Percentiles rank a stretch among this genome's conserved stretches.
Conservation (phyloP, 495 filamentous ascomycete species). For the Penicillium longicatenatum region DNA sequence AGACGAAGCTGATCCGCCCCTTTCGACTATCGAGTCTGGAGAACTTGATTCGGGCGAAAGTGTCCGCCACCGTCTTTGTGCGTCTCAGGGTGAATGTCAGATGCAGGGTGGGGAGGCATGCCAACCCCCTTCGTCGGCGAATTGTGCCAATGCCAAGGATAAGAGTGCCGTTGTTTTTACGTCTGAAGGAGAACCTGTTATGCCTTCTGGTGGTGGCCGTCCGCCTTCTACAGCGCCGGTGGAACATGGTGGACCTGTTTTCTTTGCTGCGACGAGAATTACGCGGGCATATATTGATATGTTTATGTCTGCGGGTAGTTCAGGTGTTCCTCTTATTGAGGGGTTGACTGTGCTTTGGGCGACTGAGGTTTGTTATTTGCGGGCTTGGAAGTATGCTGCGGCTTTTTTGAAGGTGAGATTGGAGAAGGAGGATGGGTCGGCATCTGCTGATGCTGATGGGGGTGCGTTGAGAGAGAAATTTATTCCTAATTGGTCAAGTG, state of each 20-base stretch:
- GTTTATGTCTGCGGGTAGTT: constrained; percentile 52
- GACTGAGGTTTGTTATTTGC: constrained; percentile 66
- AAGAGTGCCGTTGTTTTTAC: neutral
- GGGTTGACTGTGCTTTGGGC: constrained; percentile 73
- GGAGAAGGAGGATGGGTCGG: constrained; percentile 8
- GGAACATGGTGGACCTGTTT: constrained; percentile 14
- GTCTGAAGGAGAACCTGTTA: constrained; percentile 4
- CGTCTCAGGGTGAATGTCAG: constrained; percentile 28
- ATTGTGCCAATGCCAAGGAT: neutral
- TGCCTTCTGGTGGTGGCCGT: neutral
- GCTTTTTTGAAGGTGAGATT: constrained; percentile 27
- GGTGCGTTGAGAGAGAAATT: constrained; percentile 63
- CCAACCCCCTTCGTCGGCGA: neutral
- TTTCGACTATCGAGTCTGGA: neutral
- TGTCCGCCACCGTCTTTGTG: constrained; percentile 16
- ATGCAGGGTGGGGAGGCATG: constrained; percentile 22
- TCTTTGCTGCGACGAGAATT: constrained; percentile 40
- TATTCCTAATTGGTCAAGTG: constrained; percentile 67
- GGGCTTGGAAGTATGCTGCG: constrained; percentile 60
- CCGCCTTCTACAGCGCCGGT: constrained; percentile 20
- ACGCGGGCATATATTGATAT: constrained; percentile 57
- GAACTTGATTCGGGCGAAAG: neutral
- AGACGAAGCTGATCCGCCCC: neutral
- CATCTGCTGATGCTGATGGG: constrained; percentile 53
- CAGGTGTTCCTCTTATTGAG: constrained; percentile 55